Base-by-base conservation (phyloP, 169 alveolate genomes). In the Eimeria brunetti region DNA sequence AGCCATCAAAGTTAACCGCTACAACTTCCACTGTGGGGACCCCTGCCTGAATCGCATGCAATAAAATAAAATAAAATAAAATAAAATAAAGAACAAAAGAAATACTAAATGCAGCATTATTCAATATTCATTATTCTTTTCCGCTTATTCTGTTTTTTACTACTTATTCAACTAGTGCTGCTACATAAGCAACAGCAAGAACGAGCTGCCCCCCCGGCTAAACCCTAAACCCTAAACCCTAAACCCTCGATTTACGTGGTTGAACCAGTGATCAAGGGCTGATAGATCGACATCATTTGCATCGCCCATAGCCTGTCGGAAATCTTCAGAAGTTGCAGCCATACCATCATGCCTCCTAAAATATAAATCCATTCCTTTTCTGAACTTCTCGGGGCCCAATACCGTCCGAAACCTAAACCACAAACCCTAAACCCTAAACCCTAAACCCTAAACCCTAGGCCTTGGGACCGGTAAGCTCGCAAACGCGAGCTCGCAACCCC, bases 261-360 rank as follows among this genome's bases (percentile, higher is more conserved):
- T 88, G 96, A 96, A 98, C 99, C 99, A 98, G 49, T 97, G 95
- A 89, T 97, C 98, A 89, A 98, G 97, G 96, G 98, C 99, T 36
- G 98, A 89, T 36, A 98, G 95, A 80, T 98, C 98, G 18, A 92
- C 95, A 56, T 94, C 91, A 64, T 94, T 98, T 30, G 98, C 98
- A 5, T 97, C 98, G 44, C 96, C 98, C 99, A 98, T 98, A 56
- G 99, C 99, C 20, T 64, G 91, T 46, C 98, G 95, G 95, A 98
- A 98, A 97, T 98, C 99, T 89, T 98, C 99, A 85, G 99, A 98
- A 30, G 99, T 98, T 51, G 98, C 99, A 2, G 99, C 98, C 53
- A 95, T 95, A 36, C 98, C 97, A 94, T 98, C 99, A 88, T 97
- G 97, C 62, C 98, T 97, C 95, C 97, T 96, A 89, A 98, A 97